phyloP scores from a whole-genome alignment of 164 flowering plant species.

The Warburgia ugandensis region DNA sequence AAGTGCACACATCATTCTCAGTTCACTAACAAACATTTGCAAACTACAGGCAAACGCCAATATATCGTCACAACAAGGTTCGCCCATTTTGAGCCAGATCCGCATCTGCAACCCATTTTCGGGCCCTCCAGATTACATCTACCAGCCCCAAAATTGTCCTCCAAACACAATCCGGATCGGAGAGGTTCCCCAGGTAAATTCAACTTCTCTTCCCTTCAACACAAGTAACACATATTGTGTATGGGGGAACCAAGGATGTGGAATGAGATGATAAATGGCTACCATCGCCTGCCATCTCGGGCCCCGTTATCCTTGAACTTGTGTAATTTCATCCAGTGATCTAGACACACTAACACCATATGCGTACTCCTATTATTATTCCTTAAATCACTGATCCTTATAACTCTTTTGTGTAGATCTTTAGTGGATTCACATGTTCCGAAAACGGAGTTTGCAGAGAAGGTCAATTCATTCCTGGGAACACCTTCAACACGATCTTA shows the following conservation, averaged over 20 bases:
- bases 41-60: slow-evolving; percentile 55
- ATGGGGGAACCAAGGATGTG: too few relatives aligned
- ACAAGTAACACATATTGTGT: too few relatives aligned
- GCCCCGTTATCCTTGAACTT: too few relatives aligned
- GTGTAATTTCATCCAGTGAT: too few relatives aligned
- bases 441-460: slow-evolving; percentile 30
- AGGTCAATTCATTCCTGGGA: slow-evolving; percentile 30
- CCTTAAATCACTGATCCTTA: background rate
- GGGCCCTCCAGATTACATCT: slow-evolving; percentile 54
- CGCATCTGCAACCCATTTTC: slow-evolving; percentile 93
- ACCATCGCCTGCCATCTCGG: too few relatives aligned
- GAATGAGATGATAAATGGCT: too few relatives aligned
- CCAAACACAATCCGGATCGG: slow-evolving; percentile 46
- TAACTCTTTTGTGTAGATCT: slow-evolving; percentile 27
- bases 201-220: background rate
- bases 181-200: slow-evolving; percentile 61
- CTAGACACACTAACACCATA: too few relatives aligned
- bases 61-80: slow-evolving; percentile 28
- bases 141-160: slow-evolving; percentile 57
- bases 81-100: slow-evolving; percentile 16
- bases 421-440: slow-evolving; percentile 45
- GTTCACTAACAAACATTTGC: too few relatives aligned
- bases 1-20: too few relatives aligned
- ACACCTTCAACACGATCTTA: slow-evolving; percentile 19
- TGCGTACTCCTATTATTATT: too few relatives aligned